A percentile compares a stretch with the other conserved stretches of the same genome.
Evolutionary conservation across 192 early-diverging fungal genomes (phyloP).

Genomic region (Umbelopsis vinacea): DNA sequence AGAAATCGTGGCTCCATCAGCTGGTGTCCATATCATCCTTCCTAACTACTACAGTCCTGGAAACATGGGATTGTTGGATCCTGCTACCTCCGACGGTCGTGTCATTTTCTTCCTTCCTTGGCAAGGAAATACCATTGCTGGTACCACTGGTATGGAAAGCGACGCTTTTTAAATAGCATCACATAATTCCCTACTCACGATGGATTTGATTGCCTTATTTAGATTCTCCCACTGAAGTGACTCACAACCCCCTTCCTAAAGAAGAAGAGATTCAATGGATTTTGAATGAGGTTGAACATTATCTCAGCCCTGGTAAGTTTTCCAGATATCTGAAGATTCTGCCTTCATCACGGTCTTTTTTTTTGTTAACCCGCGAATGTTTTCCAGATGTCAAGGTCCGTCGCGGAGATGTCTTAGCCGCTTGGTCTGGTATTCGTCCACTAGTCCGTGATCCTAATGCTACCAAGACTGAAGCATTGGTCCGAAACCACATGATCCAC

Average conservation of each 20-base stretch:
- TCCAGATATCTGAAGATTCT: neutral
- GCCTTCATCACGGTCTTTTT: neutral
- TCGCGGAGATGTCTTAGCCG: conserved; percentile 93
- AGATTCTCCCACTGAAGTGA: conserved; percentile 87
- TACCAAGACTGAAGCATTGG: conserved; percentile 89
- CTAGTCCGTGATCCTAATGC: conserved; percentile 94
- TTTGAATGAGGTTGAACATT: conserved; percentile 87
- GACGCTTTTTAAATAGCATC: neutral
- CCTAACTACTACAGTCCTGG: conserved; percentile 94
- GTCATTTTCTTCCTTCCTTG: conserved; percentile 98
- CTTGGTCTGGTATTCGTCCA: conserved; percentile 98
- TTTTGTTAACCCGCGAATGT: neutral
- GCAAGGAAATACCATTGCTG: conserved; percentile 95
- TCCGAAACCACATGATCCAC: conserved; percentile 98
- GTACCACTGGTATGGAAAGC: conserved; percentile 75
- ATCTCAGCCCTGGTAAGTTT: conserved; percentile 70
- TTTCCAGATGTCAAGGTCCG: conserved; percentile 89
- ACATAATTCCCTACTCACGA: neutral
- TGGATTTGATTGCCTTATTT: neutral
- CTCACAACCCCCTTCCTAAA: conserved; percentile 81
- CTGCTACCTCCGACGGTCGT: conserved; percentile 90
- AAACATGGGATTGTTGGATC: conserved; percentile 95
- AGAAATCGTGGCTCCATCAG: conserved; percentile 91
- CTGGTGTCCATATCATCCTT: conserved; percentile 93
- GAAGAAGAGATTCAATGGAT: conserved; percentile 98